A percentile compares a stretch with the other conserved stretches of the same genome.
Evolutionary conservation across 1,284 basidiomycete species (phyloP).

Genomic region (Fomitiporia mediterranea): DNA sequence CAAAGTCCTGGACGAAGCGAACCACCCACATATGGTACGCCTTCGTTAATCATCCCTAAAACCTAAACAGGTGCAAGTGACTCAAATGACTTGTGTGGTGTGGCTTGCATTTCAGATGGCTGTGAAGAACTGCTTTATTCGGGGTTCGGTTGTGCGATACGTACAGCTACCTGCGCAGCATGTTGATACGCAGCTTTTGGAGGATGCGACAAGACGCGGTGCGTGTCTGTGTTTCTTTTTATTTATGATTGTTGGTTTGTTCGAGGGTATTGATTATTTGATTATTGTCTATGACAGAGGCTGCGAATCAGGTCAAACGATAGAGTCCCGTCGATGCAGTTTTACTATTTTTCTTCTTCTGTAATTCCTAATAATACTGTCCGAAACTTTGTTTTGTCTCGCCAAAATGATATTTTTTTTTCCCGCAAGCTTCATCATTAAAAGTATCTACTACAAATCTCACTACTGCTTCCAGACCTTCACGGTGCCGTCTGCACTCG

Average conservation of each 20-base stretch:
- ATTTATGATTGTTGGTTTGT: slow-evolving; percentile 7
- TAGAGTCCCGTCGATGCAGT: slow-evolving; percentile 27
- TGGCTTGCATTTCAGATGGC: slow-evolving; percentile 72
- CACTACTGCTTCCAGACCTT: slow-evolving; percentile 68
- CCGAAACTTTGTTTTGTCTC: background rate
- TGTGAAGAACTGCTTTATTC: slow-evolving; percentile 98
- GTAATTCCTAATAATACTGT: background rate
- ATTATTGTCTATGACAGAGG: slow-evolving; percentile 34
- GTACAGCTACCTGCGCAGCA: slow-evolving; percentile 91
- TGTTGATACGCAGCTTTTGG: slow-evolving; percentile 93
- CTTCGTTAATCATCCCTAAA: too few relatives aligned
- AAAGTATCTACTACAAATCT: background rate
- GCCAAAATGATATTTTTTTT: slow-evolving; percentile 15
- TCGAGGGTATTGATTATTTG: slow-evolving; percentile 5
- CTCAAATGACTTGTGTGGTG: slow-evolving; percentile 4
- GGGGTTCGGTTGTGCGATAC: slow-evolving; percentile 97
- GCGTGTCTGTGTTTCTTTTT: slow-evolving; percentile 24
- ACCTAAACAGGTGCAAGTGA: too few relatives aligned
- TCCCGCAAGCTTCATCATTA: background rate
- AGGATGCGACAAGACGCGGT: slow-evolving; percentile 98
- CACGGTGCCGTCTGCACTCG: slow-evolving; percentile 81
- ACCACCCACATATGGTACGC: slow-evolving; percentile 96
- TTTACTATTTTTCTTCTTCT: background rate
- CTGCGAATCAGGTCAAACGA: slow-evolving; percentile 51
- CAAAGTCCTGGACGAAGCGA: slow-evolving; percentile 85